Percentiles rank a stretch among this genome's conserved stretches.
Conservation (phyloP, 2,329 filamentous ascomycete genomes). For the Aspergillus melleus region DNA sequence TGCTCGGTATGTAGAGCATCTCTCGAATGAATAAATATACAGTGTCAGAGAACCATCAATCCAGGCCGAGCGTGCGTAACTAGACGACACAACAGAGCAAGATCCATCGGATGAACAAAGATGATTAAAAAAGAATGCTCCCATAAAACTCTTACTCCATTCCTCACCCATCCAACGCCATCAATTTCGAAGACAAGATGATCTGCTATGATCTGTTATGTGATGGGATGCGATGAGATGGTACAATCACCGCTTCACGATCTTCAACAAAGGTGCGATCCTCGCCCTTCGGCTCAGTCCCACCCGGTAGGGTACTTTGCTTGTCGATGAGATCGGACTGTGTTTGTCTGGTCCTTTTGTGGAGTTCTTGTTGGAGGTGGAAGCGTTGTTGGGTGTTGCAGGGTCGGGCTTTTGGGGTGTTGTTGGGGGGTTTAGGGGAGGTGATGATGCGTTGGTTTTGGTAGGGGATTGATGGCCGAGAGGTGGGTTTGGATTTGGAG, state of each 20-base stretch:
- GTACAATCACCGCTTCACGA: slow-evolving; percentile 37
- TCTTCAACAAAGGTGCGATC: slow-evolving; percentile 50
- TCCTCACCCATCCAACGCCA: no score
- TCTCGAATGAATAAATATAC: not conserved
- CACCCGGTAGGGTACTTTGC: slow-evolving; percentile 46
- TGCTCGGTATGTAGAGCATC: not conserved
- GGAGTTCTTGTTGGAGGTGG: slow-evolving; percentile 4
- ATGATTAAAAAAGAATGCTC: no score
- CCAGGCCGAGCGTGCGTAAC: not conserved
- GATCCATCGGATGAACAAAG: not conserved
- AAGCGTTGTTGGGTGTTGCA: slow-evolving; percentile 6
- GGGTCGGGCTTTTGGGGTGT: slow-evolving; percentile 16
- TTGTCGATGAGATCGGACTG: slow-evolving; percentile 41
- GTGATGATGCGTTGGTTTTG: not conserved
- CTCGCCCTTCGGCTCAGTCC: slow-evolving; percentile 50
- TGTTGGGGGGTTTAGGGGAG: slow-evolving; percentile 5
- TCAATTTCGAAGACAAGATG: no score
- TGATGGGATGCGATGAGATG: not conserved
- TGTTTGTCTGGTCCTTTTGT: slow-evolving; percentile 38
- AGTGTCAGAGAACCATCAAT: not conserved
- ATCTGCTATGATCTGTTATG: not conserved
- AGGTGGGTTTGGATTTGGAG: not conserved
- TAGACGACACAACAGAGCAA: not conserved
- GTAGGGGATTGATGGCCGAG: not conserved
- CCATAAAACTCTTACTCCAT: no score